These are phyloP conservation scores for Fusarium buxicola DNA, from an alignment of 2,329 filamentous ascomycete genomes.

Conservation along the genomic window DNA sequence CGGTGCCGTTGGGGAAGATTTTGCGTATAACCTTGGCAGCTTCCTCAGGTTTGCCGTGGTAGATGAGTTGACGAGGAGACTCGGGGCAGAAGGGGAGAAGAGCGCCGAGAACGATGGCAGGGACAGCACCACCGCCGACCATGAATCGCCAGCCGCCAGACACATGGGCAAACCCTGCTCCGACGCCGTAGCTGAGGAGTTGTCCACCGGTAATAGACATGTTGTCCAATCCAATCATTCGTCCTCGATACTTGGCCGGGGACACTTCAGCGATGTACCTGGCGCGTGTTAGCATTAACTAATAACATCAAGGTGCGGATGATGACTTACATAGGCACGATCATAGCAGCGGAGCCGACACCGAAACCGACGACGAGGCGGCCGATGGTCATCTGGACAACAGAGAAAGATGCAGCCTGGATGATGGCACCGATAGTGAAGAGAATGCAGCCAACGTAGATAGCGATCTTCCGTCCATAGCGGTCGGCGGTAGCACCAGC, in stretches of 20 bases:
- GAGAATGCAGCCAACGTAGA: conserved; percentile 45
- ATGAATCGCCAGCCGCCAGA: conserved; percentile 62
- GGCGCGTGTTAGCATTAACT: conserved; percentile 11
- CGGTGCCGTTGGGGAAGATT: conserved; percentile 57
- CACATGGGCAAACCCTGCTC: conserved; percentile 54
- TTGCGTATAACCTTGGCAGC: conserved; percentile 52
- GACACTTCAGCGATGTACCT: conserved; percentile 63
- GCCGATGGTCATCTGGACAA: conserved; percentile 46
- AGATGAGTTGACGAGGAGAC: conserved; percentile 60
- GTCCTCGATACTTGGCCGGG: conserved; percentile 60
- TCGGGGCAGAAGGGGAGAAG: conserved; percentile 61
- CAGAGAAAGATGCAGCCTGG: conserved; percentile 43
- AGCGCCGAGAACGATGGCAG: conserved; percentile 56
- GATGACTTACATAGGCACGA: conserved; percentile 48
- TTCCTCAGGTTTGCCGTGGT: conserved; percentile 54
- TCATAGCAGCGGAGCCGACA: conserved; percentile 61
- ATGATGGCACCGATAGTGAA: conserved; percentile 44
- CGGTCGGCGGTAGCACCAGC: conserved; percentile 43
- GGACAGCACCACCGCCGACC: conserved; percentile 60
- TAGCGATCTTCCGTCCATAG: conserved; percentile 44
- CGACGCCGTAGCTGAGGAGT: conserved; percentile 55
- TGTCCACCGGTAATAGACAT: conserved; percentile 58
- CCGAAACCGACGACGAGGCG: conserved; percentile 61
- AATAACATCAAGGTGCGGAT: neutral
- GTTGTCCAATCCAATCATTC: conserved; percentile 62